Conservation (phyloP, 495 filamentous ascomycete genomes). For the Hypoxylon fragiforme region DNA sequence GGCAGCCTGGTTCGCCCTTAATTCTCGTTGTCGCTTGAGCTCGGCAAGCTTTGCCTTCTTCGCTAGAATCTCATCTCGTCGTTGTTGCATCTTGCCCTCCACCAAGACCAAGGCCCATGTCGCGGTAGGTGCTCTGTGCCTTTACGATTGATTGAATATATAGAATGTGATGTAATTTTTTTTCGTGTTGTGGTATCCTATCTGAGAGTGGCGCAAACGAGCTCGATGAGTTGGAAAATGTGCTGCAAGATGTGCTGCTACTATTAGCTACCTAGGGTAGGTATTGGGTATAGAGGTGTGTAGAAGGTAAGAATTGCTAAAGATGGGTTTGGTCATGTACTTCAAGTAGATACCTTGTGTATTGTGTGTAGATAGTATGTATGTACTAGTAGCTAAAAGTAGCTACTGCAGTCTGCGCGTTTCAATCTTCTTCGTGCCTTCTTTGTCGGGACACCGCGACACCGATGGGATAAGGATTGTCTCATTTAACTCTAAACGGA, state of each 20-base stretch:
- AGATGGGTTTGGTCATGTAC: too few relatives aligned
- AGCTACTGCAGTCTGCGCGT: slow-evolving; percentile 27
- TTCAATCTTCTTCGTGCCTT: too few relatives aligned
- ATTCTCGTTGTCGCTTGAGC: slow-evolving; percentile 87
- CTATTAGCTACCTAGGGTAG: too few relatives aligned
- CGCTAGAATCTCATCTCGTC: slow-evolving; percentile 89
- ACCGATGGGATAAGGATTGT: too few relatives aligned
- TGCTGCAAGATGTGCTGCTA: neutral
- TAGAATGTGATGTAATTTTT: too few relatives aligned
- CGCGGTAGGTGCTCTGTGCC: too few relatives aligned
- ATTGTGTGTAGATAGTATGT: too few relatives aligned
- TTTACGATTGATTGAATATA: too few relatives aligned
- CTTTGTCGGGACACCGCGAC: slow-evolving; percentile 22
- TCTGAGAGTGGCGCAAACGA: neutral
- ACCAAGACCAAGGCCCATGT: slow-evolving; percentile 46
- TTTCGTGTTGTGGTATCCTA: neutral
- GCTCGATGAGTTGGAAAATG: neutral
- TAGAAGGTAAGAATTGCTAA: too few relatives aligned
- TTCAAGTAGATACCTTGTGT: too few relatives aligned
- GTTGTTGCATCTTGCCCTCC: slow-evolving; percentile 68
- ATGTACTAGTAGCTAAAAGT: neutral
- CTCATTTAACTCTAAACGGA: too few relatives aligned
- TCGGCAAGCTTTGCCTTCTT: slow-evolving; percentile 95
- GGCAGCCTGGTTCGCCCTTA: slow-evolving; percentile 70
- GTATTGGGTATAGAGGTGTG: neutral